Evolutionary conservation across 768 basidiomycete species (phyloP), one percentile per base, ranked within the genome.

Genomic region (Cystobasidium onofrii): DNA sequence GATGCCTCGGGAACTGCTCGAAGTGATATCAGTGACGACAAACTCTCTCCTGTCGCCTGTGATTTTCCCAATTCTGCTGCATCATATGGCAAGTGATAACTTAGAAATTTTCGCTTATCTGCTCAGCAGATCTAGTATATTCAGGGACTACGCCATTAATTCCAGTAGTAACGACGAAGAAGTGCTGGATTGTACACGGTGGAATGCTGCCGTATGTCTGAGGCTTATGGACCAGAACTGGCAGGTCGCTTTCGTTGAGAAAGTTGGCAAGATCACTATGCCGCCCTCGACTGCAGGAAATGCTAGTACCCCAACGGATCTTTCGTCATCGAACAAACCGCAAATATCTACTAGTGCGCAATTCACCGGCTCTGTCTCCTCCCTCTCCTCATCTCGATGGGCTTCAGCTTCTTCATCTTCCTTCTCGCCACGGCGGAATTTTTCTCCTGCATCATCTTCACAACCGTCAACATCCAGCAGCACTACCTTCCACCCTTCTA

Each of bases 171-270:
- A 50, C 12, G 43, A 41, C 15, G 44, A 50, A 25, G 50, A 46
- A n/a, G 41, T 39, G 27, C 27, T 67, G 23, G 65, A 67, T 54
- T 67, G 46, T 52, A 67, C 65, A 67, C 15, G 50, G 29, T 67
- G 65, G 65, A 46, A 41, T 3, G 65, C 65, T 33, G 31, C 36
- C 7, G 31, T 23, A 41, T 67, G 65, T 50, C 15, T 67, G 27
- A 54, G 43, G 25, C 44, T 67, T 4, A 36, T 67, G 31, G 65
- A 67, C 20, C 44, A 67, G 17, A 67, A 67, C 31, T 67, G 65
- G 65, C 46, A 60, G 20, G 31, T 50, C 27, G 52, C 13, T 17
- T 67, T 67, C 27, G 65, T 31, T n/a, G 50, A 25, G 4, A 46
- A 25, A 54, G 65, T 43, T 31, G 46, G 29, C 57, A 60, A 27